Evolutionary conservation across 2,329 filamentous ascomycete genomes (phyloP), one percentile per base, ranked within the genome.

Genomic region (Colletotrichum neosansevieriae): DNA sequence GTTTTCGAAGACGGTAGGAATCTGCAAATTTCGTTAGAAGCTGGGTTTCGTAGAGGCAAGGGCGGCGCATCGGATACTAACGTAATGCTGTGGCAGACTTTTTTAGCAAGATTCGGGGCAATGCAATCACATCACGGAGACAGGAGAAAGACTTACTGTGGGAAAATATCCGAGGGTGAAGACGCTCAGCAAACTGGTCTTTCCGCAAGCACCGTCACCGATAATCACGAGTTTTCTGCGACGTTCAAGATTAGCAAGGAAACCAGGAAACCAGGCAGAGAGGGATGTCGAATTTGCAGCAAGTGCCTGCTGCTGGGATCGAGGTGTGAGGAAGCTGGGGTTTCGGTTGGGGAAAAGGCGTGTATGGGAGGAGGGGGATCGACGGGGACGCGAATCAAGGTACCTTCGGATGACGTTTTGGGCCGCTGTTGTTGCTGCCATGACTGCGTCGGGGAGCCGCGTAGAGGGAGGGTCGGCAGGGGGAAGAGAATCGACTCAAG

Each of bases 131-230:
- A 54, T 21, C 54, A 58, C 36, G n/a, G 58, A 29, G 34, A 53
- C 63, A 58, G 36, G 19, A 54, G 53, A 53, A 50, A 15, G 54
- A 88, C 94, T 84, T 85, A 98, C 95, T 77, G 94, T 97, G 75
- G 96, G 96, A 76, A 98, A 99, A 82, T 98, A 98, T 67, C 96
- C 96, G 62, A 99, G 86, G 40, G 96, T 99, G 81, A 99, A 99
- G 74, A 99, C 96, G 79, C 94, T 98, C 73, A 99, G 85, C 75
- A 99, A 84, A 89, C 94, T 97, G 59, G 96, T 99, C 86, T 99
- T 99, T 76, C 96, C 96, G 82, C 96, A 99, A 74, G 96, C 96
- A 84, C 96, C 96, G 77, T 98, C 94, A 70, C 94, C 94, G 76
- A 98, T 97, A 74, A 98, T 98, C 76, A 98, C 94, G 77, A 98